Conservation (phyloP, 495 filamentous ascomycete genomes). For the Xeromyces bisporus region DNA sequence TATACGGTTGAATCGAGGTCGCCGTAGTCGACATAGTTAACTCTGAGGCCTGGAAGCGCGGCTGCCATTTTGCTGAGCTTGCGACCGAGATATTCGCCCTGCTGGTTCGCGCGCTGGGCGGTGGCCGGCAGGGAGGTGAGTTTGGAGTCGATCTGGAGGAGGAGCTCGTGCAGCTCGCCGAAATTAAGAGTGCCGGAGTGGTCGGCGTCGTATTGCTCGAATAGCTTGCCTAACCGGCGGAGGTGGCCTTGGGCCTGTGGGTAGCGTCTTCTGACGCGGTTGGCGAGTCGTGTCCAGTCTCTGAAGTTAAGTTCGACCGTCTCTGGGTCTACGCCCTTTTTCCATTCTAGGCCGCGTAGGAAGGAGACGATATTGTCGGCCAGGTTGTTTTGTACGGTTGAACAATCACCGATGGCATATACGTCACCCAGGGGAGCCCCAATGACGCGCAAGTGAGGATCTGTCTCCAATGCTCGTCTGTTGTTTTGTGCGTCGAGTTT, state of each 20-base stretch:
- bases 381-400: constrained; percentile 91
- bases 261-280: constrained; percentile 70
- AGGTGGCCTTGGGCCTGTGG: constrained; percentile 88
- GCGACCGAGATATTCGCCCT: constrained; percentile 80
- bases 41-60: constrained; percentile 53
- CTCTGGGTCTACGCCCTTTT: constrained; percentile 76
- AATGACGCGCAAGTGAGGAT: constrained; percentile 80
- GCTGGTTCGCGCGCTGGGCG: constrained; percentile 94
- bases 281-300: constrained; percentile 76
- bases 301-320: constrained; percentile 64
- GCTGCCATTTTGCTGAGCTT: constrained; percentile 90
- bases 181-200: constrained; percentile 87
- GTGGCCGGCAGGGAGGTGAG: constrained; percentile 75
- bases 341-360: constrained; percentile 78
- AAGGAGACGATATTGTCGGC: constrained; percentile 76
- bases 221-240: constrained; percentile 72
- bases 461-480: constrained; percentile 82
- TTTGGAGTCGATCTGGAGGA: constrained; percentile 80
- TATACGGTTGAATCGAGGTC: constrained; percentile 87
- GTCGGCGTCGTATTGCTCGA: constrained; percentile 83
- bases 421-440: constrained; percentile 89
- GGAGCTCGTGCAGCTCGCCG: constrained; percentile 71
- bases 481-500: constrained; percentile 73
- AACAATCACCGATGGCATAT: constrained; percentile 94
- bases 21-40: constrained; percentile 71